Percentiles rank a stretch among this genome's conserved stretches.
Evolutionary conservation across 148 eudicot species (phyloP).

Genomic region (Chenopodium album): DNA sequence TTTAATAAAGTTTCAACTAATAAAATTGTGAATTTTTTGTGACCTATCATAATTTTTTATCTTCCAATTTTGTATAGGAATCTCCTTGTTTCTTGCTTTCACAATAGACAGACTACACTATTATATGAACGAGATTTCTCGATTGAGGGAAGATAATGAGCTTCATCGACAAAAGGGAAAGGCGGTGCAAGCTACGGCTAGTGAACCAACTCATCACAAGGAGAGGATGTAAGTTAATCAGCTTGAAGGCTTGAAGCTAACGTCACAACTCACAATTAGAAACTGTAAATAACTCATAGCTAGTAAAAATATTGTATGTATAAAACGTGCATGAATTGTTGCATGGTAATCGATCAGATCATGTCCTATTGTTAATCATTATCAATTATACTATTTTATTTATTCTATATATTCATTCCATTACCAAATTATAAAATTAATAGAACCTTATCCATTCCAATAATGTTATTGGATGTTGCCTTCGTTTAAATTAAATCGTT

Average conservation of each 20-base stretch:
- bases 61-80: constrained; percentile 32
- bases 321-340: too few relatives aligned
- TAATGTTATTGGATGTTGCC: too few relatives aligned
- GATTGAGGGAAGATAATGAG: constrained; percentile 34
- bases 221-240: neutral
- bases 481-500: too few relatives aligned
- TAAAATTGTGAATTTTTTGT: neutral
- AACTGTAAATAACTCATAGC: neutral
- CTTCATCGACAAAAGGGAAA: neutral
- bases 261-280: neutral
- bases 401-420: too few relatives aligned
- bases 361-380: too few relatives aligned
- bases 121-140: constrained; percentile 46
- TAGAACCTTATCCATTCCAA: too few relatives aligned
- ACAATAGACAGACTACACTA: constrained; percentile 58
- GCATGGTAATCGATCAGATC: too few relatives aligned
- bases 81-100: constrained; percentile 47
- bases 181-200: neutral
- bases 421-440: too few relatives aligned
- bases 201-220: neutral
- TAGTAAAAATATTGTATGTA: too few relatives aligned
- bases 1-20: neutral
- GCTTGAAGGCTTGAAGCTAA: neutral
- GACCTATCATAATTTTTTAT: neutral
- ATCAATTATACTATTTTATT: too few relatives aligned